These are phyloP conservation scores for Fraxinus platypoda DNA, from an alignment of 305 asterid species.

Conservation along the genomic window DNA sequence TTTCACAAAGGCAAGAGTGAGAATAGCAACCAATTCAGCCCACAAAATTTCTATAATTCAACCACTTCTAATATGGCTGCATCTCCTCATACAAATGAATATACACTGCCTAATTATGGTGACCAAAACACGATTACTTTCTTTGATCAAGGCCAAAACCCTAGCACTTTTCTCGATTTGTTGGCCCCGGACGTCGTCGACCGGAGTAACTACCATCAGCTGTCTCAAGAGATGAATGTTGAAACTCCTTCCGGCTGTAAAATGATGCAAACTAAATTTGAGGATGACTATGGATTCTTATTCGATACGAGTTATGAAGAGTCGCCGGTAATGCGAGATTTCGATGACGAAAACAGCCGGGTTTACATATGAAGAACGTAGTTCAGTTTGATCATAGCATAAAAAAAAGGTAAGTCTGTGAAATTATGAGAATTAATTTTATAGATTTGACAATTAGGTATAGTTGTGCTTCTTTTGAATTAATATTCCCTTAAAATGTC, in stretches of 20 bases:
- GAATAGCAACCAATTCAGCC: conserved; percentile 30
- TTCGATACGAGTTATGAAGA: conserved; percentile 44
- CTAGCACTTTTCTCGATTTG: conserved; percentile 33
- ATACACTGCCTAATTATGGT: conserved; percentile 9
- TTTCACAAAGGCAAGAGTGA: conserved; percentile 72
- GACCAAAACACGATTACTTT: conserved; percentile 17
- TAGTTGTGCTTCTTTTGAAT: conserved; percentile 11
- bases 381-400: conserved; percentile 19
- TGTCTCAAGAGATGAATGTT: conserved; percentile 22
- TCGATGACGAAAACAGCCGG: conserved; percentile 23
- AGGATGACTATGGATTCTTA: conserved; percentile 59
- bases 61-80: conserved; percentile 30
- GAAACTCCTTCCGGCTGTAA: conserved; percentile 18
- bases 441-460: conserved; percentile 17
- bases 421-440: conserved; percentile 20
- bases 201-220: conserved; percentile 22
- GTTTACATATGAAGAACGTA: conserved; percentile 31
- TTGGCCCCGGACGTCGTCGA: conserved; percentile 9
- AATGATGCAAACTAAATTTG: conserved; percentile 35
- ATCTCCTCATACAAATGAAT: conserved; percentile 24
- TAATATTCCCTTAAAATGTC: not conserved
- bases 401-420: conserved; percentile 9
- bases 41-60: conserved; percentile 21
- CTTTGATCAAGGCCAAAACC: conserved; percentile 31
- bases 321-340: conserved; percentile 33